Evolutionary conservation across 2,329 filamentous ascomycete genomes (phyloP), one percentile per base, ranked within the genome.

Genomic region (Cladosporium sp.): DNA sequence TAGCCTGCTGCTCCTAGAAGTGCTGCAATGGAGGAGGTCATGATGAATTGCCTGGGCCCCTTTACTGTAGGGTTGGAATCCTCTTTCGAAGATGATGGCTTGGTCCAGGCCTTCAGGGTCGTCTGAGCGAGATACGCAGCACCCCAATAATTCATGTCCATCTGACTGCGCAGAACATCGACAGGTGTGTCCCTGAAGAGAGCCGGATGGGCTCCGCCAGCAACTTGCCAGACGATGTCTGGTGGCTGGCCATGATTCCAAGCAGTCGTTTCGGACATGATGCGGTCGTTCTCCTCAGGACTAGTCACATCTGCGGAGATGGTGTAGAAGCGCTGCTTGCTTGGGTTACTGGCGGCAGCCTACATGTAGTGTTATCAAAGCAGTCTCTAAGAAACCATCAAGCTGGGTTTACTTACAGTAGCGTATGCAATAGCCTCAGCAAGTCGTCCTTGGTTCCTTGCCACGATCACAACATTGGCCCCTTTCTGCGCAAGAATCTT

Each of bases 81-180:
- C 13, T 24, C 24, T 5, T 41, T 40, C 2, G 11, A 62, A 7
- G 74, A 8, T 58, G 60, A 64, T 12, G 67, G 73, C 42, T 62
- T 69, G 39, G 90, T 80, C 92, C 92, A 96, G 54, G 80, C 78
- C 45, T 79, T 80, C 54, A 96, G 73, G 15, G 86, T 82, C 17
- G 88, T 84, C 65, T 95, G 89, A 32, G 89, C 86, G 71, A 95
- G 88, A 67, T 95, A 93, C 36, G 86, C 85, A 24, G 84, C 83
- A 43, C 89, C 88, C 79, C 85, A 96, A 73, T 89, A 97, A 71
- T 96, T 92, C 59, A 92, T 80, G 64, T 96, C 89, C 89, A 96
- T 96, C 68, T 95, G 89, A 57, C 78, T 74, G 37, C 85, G 80
- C 58, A 90, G 73, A 9, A 79, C 80, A 7, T 83, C 73, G 47